Percentiles rank a stretch among this genome's conserved stretches.
These are phyloP conservation scores for Amoebophrya sp. DNA, from an alignment of 169 alveolate genomes.

Conservation along the genomic window DNA sequence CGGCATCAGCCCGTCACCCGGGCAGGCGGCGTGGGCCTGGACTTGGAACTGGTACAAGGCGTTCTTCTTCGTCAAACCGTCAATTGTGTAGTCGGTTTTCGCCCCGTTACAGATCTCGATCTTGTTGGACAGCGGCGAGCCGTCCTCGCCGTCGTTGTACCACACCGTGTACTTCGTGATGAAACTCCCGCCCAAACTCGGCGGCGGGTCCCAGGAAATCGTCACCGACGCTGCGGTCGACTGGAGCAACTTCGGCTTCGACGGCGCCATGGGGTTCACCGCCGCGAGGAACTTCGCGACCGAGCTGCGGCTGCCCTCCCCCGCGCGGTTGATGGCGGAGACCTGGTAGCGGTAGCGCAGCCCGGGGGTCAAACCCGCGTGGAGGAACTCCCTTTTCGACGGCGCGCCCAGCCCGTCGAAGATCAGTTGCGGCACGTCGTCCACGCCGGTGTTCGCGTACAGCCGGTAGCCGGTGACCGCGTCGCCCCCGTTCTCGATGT, in stretches of 20 bases:
- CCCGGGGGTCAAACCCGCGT: constrained; percentile 43
- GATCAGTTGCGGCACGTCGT: constrained; percentile 40
- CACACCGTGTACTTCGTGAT: constrained; percentile 41
- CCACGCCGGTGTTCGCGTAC: constrained; percentile 49
- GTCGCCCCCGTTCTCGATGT: constrained; percentile 36
- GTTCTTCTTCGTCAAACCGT: constrained; percentile 8
- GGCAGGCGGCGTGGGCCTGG: constrained; percentile 43
- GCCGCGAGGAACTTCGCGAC: constrained; percentile 45
- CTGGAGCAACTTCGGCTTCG: constrained; percentile 39
- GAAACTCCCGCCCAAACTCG: constrained; percentile 44
- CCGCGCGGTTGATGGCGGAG: constrained; percentile 39
- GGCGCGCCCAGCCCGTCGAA: constrained; percentile 46
- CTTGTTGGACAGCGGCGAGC: constrained; percentile 29
- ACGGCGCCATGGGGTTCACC: constrained; percentile 44
- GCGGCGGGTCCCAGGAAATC: constrained; percentile 45
- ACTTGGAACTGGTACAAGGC: constrained; percentile 40
- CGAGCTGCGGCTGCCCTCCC: constrained; percentile 43
- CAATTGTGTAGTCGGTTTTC: constrained; percentile 32
- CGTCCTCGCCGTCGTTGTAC: constrained; percentile 38
- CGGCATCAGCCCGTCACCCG: constrained; percentile 26
- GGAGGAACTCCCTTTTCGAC: constrained; percentile 36
- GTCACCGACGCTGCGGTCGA: constrained; percentile 39
- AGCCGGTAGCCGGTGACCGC: constrained; percentile 45
- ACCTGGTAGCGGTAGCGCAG: constrained; percentile 44
- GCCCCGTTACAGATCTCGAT: constrained; percentile 38